Evolutionary conservation across 2,329 filamentous ascomycete species (phyloP).

Genomic region (Escovopsis sp.): DNA sequence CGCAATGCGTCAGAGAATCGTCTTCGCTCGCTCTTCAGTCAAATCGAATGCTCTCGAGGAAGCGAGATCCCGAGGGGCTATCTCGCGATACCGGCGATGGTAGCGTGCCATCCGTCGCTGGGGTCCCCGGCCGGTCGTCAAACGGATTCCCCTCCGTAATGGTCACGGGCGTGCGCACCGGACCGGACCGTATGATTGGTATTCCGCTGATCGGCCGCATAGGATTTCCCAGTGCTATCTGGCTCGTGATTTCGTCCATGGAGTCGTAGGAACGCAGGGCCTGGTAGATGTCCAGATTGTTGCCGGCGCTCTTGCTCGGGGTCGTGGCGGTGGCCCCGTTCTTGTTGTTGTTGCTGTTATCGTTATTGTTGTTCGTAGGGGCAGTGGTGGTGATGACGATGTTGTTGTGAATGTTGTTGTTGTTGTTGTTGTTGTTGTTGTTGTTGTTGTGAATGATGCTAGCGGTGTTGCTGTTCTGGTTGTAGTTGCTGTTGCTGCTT

Average conservation of each 20-base stretch:
- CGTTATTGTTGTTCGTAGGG: no score
- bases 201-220: conserved; percentile 47
- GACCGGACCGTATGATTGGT: conserved; percentile 49
- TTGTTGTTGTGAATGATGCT: no score
- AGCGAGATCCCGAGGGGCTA: conserved; percentile 23
- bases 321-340: no score
- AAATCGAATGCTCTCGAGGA: conserved; percentile 26
- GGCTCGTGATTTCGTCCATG: conserved; percentile 18
- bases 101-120: conserved; percentile 21
- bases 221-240: conserved; percentile 38
- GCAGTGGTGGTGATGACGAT: no score
- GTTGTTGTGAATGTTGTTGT: no score
- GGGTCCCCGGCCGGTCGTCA: conserved; percentile 14
- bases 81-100: conserved; percentile 22
- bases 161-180: conserved; percentile 47
- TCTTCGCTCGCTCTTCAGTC: not conserved
- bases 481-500: conserved; percentile 33
- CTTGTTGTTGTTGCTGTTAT: no score
- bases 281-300: conserved; percentile 36
- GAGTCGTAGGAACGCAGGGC: conserved; percentile 35
- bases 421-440: no score
- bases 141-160: conserved; percentile 41
- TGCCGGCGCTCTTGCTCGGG: conserved; percentile 28
- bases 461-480: conserved; percentile 17
- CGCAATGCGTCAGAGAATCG: not conserved